Evolutionary conservation across 768 basidiomycete genomes (phyloP).

Genomic region (Porphyrellus cyaneotinctus): DNA sequence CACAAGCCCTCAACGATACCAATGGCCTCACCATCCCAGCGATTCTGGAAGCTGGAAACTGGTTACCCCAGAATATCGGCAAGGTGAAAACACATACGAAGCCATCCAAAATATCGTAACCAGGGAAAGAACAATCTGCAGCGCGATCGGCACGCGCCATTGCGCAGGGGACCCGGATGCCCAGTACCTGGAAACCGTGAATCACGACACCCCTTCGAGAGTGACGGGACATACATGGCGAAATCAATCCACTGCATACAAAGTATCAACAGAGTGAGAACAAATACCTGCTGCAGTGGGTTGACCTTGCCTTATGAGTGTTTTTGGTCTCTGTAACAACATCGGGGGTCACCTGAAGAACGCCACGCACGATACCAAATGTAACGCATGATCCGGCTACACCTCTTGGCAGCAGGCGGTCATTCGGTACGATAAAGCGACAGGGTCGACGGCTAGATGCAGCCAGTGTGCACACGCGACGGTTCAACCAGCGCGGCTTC

Average conservation of each 20-base stretch:
- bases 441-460: slow-evolving; percentile 54
- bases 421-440: slow-evolving; percentile 66
- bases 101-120: slow-evolving; percentile 45
- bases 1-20: background rate
- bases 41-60: slow-evolving; percentile 50
- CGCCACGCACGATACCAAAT: slow-evolving; percentile 52
- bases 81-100: slow-evolving; percentile 38
- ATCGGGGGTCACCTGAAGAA: slow-evolving; percentile 1
- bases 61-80: background rate
- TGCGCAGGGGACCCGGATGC: slow-evolving; percentile 46
- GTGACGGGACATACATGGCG: slow-evolving; percentile 42
- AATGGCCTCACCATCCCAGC: slow-evolving; percentile 45
- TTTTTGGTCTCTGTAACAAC: no score
- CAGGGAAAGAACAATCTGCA: slow-evolving; percentile 55
- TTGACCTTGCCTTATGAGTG: no score
- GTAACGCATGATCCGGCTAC: slow-evolving; percentile 64
- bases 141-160: slow-evolving; percentile 60
- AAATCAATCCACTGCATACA: slow-evolving; percentile 60
- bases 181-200: slow-evolving; percentile 42
- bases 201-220: background rate
- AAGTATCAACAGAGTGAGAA: no score
- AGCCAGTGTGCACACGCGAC: background rate
- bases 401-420: slow-evolving; percentile 54
- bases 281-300: no score
- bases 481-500: background rate